These are phyloP conservation scores for Endothia cerciana DNA, from an alignment of 2,329 filamentous ascomycete genomes.

Conservation along the genomic window DNA sequence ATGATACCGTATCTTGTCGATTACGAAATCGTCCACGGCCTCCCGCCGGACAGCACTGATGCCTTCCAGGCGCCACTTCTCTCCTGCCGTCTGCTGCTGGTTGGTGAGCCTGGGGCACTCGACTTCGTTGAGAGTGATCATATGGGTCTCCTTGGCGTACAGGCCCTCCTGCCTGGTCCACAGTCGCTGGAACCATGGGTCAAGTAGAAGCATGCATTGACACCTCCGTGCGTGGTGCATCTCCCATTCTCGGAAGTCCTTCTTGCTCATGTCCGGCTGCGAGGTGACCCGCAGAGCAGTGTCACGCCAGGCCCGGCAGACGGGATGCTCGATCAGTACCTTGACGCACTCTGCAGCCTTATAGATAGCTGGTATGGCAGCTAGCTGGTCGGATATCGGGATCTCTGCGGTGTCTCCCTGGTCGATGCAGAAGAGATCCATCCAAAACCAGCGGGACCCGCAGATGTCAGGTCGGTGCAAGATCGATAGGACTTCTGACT, in stretches of 20 bases:
- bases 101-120: neutral
- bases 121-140: neutral
- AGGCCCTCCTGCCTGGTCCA: neutral
- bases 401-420: neutral
- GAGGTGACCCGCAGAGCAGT: neutral
- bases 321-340: neutral
- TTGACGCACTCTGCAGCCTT: neutral
- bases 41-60: neutral
- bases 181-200: neutral
- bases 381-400: neutral
- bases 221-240: neutral
- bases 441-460: neutral
- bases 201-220: neutral
- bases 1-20: neutral
- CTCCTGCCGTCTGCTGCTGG: neutral
- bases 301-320: neutral
- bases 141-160: neutral
- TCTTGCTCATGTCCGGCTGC: neutral
- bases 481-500: neutral
- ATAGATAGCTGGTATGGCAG: neutral
- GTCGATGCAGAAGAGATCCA: neutral
- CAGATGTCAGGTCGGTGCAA: neutral
- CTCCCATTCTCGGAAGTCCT: neutral
- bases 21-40: neutral
- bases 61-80: neutral